Evolutionary conservation across 1,284 basidiomycete species (phyloP).

Genomic region (Xerocomus nothofagi): DNA sequence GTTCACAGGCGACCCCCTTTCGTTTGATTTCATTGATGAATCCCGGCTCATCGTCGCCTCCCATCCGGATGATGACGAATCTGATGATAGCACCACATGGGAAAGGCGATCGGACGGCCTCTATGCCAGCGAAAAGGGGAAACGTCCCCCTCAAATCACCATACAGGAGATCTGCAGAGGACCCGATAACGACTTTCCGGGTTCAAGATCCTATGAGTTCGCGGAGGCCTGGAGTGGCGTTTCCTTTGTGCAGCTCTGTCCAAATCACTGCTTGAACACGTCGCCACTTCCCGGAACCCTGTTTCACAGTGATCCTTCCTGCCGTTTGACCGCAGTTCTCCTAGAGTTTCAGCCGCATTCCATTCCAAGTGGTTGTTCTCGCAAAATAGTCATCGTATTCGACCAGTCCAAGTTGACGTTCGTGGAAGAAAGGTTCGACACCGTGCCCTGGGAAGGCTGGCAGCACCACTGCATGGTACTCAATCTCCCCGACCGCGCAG

Average conservation of each 20-base stretch:
- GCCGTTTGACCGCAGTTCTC: conserved; percentile 27
- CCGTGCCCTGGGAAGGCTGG: conserved; percentile 36
- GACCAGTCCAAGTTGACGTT: conserved; percentile 30
- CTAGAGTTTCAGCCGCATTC: conserved; percentile 31
- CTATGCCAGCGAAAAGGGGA: conserved; percentile 32
- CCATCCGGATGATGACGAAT: conserved; percentile 37
- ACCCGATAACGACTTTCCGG: conserved; percentile 7
- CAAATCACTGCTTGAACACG: conserved; percentile 25
- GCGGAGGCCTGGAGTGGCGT: conserved; percentile 31
- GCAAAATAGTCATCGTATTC: conserved; percentile 33
- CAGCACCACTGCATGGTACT: conserved; percentile 34
- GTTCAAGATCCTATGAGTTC: conserved; percentile 32
- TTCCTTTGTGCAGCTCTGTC: conserved; percentile 35
- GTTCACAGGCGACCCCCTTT: conserved; percentile 34
- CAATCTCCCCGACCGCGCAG: conserved; percentile 34
- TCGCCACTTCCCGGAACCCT: conserved; percentile 26
- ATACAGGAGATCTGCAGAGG: conserved; percentile 28
- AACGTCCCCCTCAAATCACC: conserved; percentile 32
- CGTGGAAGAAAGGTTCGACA: conserved; percentile 17
- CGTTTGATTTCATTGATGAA: conserved; percentile 35
- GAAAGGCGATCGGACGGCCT: conserved; percentile 34
- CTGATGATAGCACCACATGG: conserved; percentile 33
- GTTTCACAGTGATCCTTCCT: conserved; percentile 30
- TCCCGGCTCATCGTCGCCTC: conserved; percentile 25
- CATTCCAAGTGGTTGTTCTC: conserved; percentile 34